A percentile compares a stretch with the other conserved stretches of the same genome.
Conservation (phyloP, 129 eudicot genomes). For the Apium graveolens region DNA sequence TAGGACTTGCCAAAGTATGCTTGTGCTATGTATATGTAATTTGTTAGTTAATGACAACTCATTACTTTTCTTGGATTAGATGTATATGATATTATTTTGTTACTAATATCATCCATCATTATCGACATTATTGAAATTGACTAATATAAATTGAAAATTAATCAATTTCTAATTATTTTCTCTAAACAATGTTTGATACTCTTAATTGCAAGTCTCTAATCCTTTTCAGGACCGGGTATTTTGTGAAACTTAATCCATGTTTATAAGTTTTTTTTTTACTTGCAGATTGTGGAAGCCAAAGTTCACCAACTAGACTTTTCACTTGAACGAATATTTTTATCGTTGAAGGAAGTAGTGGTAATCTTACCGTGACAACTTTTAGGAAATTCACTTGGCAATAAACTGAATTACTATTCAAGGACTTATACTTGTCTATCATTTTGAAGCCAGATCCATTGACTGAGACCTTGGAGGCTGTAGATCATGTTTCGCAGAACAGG, state of each 20-base stretch:
- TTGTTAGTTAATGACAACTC: neutral
- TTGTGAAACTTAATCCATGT: neutral
- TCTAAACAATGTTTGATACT: neutral
- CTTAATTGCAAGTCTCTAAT: neutral
- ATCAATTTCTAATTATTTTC: neutral
- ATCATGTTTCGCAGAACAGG: constrained; percentile 31
- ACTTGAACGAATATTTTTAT: constrained; percentile 66
- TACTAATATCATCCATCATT: neutral
- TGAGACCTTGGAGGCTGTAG: constrained; percentile 63
- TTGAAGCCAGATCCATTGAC: constrained; percentile 83
- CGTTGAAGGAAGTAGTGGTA: constrained; percentile 84
- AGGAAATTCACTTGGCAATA: neutral
- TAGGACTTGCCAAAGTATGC: neutral
- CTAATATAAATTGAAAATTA: neutral
- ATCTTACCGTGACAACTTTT: constrained; percentile 9
- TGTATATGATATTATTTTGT: neutral
- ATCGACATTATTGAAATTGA: neutral
- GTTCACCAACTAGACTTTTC: constrained; percentile 85
- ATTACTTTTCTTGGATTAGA: neutral
- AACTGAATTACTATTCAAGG: neutral
- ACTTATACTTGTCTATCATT: constrained; percentile 5
- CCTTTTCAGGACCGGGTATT: neutral
- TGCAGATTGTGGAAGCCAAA: constrained; percentile 77
- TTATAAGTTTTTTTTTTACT: constrained; percentile 11
- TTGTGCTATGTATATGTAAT: neutral